phyloP scores from a whole-genome alignment of 2,329 filamentous ascomycete species.

The Fusarium anthophilum region DNA sequence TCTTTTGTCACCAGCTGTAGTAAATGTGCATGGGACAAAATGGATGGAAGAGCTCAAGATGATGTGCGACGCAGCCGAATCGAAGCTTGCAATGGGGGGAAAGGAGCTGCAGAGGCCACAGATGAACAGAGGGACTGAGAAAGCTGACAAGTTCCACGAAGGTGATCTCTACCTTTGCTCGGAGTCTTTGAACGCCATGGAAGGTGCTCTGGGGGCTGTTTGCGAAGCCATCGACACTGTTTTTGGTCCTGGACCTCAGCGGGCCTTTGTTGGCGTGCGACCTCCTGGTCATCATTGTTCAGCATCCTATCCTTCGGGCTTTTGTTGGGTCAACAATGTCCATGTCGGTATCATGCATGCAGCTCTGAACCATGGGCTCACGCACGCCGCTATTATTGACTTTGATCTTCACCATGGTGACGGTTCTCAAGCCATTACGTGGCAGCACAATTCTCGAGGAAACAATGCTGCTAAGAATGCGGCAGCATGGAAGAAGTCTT shows the following conservation, averaged over 20 bases:
- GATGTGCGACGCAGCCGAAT: constrained; percentile 85
- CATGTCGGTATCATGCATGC: constrained; percentile 96
- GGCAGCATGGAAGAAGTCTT: constrained; percentile 79
- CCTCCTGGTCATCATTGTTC: constrained; percentile 98
- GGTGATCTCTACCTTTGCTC: constrained; percentile 91
- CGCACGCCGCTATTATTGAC: constrained; percentile 92
- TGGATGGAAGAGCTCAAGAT: constrained; percentile 93
- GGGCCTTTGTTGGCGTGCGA: constrained; percentile 91
- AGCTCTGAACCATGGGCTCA: constrained; percentile 82
- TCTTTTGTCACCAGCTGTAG: constrained; percentile 79
- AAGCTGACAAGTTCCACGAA: constrained; percentile 74
- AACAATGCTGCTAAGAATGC: constrained; percentile 72
- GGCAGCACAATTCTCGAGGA: constrained; percentile 85
- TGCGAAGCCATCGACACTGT: constrained; percentile 92
- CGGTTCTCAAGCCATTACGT: constrained; percentile 94
- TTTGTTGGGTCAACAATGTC: constrained; percentile 99
- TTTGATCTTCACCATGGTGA: constrained; percentile 94
- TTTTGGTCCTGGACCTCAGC: constrained; percentile 72
- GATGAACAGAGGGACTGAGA: constrained; percentile 62
- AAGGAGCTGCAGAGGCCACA: constrained; percentile 81
- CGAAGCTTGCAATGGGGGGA: constrained; percentile 77
- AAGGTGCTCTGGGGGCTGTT: constrained; percentile 91
- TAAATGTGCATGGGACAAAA: constrained; percentile 86
- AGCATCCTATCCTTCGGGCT: constrained; percentile 86
- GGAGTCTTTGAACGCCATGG: constrained; percentile 86